These are phyloP conservation scores for Alternaria conjuncta DNA, from an alignment of 2,329 filamentous ascomycete genomes.

Conservation along the genomic window DNA sequence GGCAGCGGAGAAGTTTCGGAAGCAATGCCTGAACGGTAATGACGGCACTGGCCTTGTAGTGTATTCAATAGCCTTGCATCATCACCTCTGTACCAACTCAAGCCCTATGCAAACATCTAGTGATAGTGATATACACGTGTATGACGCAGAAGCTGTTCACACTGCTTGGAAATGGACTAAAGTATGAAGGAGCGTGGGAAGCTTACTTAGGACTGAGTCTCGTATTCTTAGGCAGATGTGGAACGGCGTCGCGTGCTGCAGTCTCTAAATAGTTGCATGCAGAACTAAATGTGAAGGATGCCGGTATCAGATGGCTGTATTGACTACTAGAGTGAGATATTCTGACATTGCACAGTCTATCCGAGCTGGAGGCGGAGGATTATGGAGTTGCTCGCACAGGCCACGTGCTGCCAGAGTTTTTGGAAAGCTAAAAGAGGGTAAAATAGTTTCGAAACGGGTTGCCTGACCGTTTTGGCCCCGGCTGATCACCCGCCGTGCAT, in stretches of 20 bases:
- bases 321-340: neutral
- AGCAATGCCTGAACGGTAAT: neutral
- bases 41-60: neutral
- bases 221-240: neutral
- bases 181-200: neutral
- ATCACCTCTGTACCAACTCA: neutral
- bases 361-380: neutral
- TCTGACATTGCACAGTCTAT: neutral
- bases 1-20: neutral
- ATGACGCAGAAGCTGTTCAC: neutral
- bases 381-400: neutral
- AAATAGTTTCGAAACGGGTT: slow-evolving; percentile 36
- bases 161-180: neutral
- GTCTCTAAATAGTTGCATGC: neutral
- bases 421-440: slow-evolving; percentile 27
- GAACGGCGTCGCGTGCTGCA: neutral
- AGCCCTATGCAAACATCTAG: neutral
- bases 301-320: neutral
- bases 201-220: neutral
- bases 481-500: slow-evolving; percentile 16
- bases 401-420: slow-evolving; percentile 3
- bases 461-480: slow-evolving; percentile 12
- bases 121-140: neutral
- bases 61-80: neutral
- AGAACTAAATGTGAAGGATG: neutral